Conservation (phyloP, 78 protist genomes). For the Bodo saltans region DNA sequence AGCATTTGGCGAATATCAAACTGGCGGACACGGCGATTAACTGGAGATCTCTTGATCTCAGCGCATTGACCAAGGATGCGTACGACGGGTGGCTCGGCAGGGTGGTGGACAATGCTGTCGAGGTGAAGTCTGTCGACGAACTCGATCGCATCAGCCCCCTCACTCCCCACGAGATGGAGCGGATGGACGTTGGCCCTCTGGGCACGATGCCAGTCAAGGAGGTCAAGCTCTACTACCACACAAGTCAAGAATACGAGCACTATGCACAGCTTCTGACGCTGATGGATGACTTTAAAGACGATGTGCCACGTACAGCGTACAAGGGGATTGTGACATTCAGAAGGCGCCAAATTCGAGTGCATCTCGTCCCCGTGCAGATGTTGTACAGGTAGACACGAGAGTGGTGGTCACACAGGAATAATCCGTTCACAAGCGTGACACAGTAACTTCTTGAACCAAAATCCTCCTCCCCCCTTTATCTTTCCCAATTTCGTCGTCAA, state of each 20-base stretch:
- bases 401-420: too few species aligned
- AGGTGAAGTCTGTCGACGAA: not conserved
- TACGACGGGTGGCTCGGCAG: constrained; percentile 29
- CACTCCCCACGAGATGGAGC: too few species aligned
- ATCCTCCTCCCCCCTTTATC: too few species aligned
- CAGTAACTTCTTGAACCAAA: too few species aligned
- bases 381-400: too few species aligned
- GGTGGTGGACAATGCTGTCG: not conserved
- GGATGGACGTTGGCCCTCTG: too few species aligned
- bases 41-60: not conserved
- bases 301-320: constrained; percentile 69
- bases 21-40: constrained; percentile 15
- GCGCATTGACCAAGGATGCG: constrained; percentile 19
- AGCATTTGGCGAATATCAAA: constrained; percentile 39
- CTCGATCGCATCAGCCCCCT: not conserved
- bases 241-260: not conserved
- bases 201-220: too few species aligned
- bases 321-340: constrained; percentile 60
- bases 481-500: too few species aligned
- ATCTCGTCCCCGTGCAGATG: not conserved
- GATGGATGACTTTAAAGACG: constrained; percentile 63
- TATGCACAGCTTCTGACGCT: constrained; percentile 31
- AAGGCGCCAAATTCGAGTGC: not conserved
- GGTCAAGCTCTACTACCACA: not conserved
- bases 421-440: too few species aligned